A percentile compares a stretch with the other conserved stretches of the same genome.
Evolutionary conservation across 345 rosid genomes (phyloP).

Genomic region (Pseudoturritis turrita): DNA sequence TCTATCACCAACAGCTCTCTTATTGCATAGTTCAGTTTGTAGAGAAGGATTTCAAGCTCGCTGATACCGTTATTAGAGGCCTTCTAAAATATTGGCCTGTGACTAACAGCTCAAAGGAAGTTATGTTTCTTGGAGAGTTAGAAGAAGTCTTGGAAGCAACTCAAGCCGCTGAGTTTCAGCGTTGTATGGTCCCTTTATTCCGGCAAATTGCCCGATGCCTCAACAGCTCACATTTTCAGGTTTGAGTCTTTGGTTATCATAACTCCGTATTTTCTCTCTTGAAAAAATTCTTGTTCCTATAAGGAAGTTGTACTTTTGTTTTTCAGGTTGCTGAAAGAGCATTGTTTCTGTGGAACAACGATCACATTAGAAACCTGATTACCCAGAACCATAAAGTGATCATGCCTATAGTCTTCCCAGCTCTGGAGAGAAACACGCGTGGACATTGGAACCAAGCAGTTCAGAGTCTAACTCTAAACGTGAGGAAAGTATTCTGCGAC

Average conservation of each 20-base stretch:
- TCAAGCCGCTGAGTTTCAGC: slow-evolving; percentile 79
- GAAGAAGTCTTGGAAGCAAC: slow-evolving; percentile 93
- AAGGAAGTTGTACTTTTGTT: neutral
- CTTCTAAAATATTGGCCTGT: slow-evolving; percentile 82
- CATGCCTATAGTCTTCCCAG: slow-evolving; percentile 59
- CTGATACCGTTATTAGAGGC: slow-evolving; percentile 75
- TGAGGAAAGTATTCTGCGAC: slow-evolving; percentile 55
- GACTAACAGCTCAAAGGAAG: slow-evolving; percentile 87
- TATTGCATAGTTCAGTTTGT: slow-evolving; percentile 85
- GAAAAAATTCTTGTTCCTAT: neutral
- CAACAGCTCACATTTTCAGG: slow-evolving; percentile 89
- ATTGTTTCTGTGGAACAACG: slow-evolving; percentile 63
- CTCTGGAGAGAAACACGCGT: slow-evolving; percentile 50
- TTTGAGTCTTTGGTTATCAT: slow-evolving; percentile 13
- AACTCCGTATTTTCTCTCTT: neutral
- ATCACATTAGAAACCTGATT: slow-evolving; percentile 52
- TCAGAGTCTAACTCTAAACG: slow-evolving; percentile 53
- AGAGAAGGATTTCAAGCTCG: slow-evolving; percentile 83
- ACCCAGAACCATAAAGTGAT: slow-evolving; percentile 46
- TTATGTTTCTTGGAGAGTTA: slow-evolving; percentile 76
- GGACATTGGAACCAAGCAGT: slow-evolving; percentile 73
- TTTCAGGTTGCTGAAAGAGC: slow-evolving; percentile 65
- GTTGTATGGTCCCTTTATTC: slow-evolving; percentile 82
- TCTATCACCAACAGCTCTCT: slow-evolving; percentile 78
- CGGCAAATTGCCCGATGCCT: slow-evolving; percentile 66